Evolutionary conservation across 805 yeast species (phyloP).

Genomic region (Wickerhamomyces chambardii): DNA sequence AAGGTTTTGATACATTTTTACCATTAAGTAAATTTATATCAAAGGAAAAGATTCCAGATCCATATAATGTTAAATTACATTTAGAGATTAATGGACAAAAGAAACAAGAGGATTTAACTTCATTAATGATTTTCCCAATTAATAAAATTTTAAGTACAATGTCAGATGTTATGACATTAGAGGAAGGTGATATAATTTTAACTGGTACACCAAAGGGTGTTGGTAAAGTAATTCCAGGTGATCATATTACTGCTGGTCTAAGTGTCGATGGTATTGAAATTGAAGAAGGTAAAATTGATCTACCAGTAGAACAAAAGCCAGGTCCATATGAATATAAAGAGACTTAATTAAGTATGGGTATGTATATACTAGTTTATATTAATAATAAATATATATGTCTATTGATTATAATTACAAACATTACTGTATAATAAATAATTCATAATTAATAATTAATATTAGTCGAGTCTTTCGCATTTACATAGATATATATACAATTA

Average conservation of each 20-base stretch:
- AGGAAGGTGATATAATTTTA: slow-evolving; percentile 82
- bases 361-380: too few species aligned
- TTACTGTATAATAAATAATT: too few species aligned
- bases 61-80: slow-evolving; percentile 56
- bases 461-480: too few species aligned
- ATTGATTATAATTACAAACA: too few species aligned
- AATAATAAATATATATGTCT: too few species aligned
- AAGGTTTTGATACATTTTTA: slow-evolving; percentile 93
- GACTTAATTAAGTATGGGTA: slow-evolving; percentile 17
- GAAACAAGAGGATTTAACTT: slow-evolving; percentile 68
- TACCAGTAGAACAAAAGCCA: slow-evolving; percentile 32
- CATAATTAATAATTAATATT: too few species aligned
- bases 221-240: slow-evolving; percentile 79
- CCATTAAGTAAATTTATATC: slow-evolving; percentile 78
- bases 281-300: slow-evolving; percentile 30
- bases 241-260: slow-evolving; percentile 57
- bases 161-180: slow-evolving; percentile 84
- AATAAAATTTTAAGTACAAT: slow-evolving; percentile 72
- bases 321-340: slow-evolving; percentile 52
- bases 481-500: too few species aligned
- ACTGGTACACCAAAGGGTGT: slow-evolving; percentile 99
- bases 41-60: slow-evolving; percentile 56
- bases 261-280: slow-evolving; percentile 45
- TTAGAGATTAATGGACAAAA: slow-evolving; percentile 62
- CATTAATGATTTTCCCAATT: slow-evolving; percentile 82